Conservation (phyloP, 495 filamentous ascomycete genomes). For the Trichoderma gamsii region DNA sequence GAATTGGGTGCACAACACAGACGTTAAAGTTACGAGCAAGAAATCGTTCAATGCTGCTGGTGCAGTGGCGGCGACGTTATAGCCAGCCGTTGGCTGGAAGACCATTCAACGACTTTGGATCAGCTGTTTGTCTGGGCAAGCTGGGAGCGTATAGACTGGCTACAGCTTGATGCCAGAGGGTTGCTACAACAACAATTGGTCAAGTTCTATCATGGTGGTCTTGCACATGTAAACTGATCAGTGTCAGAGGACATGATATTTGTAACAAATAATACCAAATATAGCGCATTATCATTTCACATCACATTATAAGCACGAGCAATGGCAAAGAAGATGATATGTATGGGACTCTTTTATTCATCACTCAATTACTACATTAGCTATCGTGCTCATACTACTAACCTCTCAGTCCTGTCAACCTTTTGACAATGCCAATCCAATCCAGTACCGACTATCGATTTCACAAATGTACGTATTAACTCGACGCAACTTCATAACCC, state of each 20-base stretch:
- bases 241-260: not conserved
- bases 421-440: not conserved
- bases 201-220: not conserved
- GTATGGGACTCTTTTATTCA: not conserved
- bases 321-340: not conserved
- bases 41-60: constrained; percentile 58
- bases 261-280: not conserved
- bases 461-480: not conserved
- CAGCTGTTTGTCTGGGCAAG: not conserved
- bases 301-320: not conserved
- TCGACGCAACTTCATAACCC: not conserved
- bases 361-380: constrained; percentile 12
- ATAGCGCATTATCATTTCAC: not conserved
- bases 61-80: constrained; percentile 63
- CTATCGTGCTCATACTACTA: constrained; percentile 8
- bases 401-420: not conserved
- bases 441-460: not conserved
- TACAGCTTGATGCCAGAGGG: not conserved
- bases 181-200: not conserved
- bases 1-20: constrained; percentile 51
- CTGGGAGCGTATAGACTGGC: not conserved
- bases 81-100: constrained; percentile 13
- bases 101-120: not conserved
- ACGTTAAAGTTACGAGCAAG: constrained; percentile 47
- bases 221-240: not conserved